phyloP scores from a whole-genome alignment of 306 rosid species.

The Castanospermum australe region DNA sequence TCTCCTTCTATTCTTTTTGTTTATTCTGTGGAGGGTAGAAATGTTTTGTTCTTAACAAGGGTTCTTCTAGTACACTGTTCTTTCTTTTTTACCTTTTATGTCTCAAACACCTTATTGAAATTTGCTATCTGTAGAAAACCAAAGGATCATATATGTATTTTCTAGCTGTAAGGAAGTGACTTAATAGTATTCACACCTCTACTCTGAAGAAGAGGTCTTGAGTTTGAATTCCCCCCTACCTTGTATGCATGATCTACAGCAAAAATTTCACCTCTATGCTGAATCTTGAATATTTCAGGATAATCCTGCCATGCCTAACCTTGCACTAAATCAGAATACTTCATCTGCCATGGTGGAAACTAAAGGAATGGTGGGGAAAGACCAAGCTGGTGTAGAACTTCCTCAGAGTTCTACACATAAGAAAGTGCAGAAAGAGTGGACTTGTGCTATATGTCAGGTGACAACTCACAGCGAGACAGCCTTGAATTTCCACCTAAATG shows the following conservation, averaged over 20 bases:
- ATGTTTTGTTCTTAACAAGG: neutral
- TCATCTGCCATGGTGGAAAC: neutral
- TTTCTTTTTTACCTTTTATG: neutral
- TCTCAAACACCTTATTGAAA: neutral
- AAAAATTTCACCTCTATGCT: neutral
- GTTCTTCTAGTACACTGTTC: neutral
- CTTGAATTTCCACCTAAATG: slow-evolving; percentile 29
- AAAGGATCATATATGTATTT: neutral
- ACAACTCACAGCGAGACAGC: neutral
- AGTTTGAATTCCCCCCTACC: neutral
- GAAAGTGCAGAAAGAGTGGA: slow-evolving; percentile 50
- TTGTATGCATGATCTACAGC: neutral
- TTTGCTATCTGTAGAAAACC: neutral
- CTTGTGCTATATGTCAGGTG: slow-evolving; percentile 46
- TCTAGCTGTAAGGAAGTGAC: neutral
- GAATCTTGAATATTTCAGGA: slow-evolving; percentile 35
- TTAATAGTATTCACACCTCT: neutral
- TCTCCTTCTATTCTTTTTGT: neutral
- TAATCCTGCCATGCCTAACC: neutral
- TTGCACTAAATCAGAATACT: slow-evolving; percentile 4
- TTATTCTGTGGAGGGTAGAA: neutral
- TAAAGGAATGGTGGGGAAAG: neutral
- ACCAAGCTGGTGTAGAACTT: slow-evolving; percentile 12
- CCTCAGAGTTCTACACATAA: slow-evolving; percentile 7
- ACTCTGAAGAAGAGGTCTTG: neutral